Conservation (phyloP, 2,329 filamentous ascomycete genomes). For the Thelonectria olida region DNA sequence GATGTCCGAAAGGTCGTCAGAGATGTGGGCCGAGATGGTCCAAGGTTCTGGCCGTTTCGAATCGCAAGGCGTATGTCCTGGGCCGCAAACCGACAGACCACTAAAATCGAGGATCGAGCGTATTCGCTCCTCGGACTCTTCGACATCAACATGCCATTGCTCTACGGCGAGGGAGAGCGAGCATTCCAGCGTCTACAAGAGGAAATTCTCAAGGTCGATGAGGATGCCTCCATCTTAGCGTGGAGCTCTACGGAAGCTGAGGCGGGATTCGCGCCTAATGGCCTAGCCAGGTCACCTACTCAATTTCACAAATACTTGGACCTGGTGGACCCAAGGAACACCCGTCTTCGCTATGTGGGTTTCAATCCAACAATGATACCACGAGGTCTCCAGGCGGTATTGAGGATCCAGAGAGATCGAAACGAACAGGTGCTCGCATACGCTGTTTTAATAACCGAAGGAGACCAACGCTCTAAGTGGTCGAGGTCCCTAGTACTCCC, state of each 20-base stretch:
- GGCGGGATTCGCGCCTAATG: slow-evolving; percentile 6
- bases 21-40: background rate
- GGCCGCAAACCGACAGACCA: slow-evolving; percentile 26
- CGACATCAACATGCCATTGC: slow-evolving; percentile 33
- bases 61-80: slow-evolving; percentile 30
- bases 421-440: slow-evolving; percentile 3
- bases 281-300: slow-evolving; percentile 8
- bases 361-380: background rate
- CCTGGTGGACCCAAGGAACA: background rate
- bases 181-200: slow-evolving; percentile 21
- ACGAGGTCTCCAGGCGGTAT: slow-evolving; percentile 5
- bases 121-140: slow-evolving; percentile 37
- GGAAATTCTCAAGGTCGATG: slow-evolving; percentile 3
- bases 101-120: slow-evolving; percentile 30
- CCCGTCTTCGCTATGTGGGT: background rate
- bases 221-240: slow-evolving; percentile 30
- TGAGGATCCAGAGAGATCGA: slow-evolving; percentile 7
- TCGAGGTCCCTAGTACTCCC: slow-evolving; percentile 2
- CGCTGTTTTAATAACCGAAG: slow-evolving; percentile 2
- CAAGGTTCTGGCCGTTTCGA: background rate
- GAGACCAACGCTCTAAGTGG: background rate
- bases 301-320: slow-evolving; percentile 3
- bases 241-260: slow-evolving; percentile 18
- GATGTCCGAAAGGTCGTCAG: background rate
- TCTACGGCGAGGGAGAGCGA: slow-evolving; percentile 32